phyloP scores from a whole-genome alignment of 1,284 basidiomycete species.

The Sporisorium iseilematis-ciliati region DNA sequence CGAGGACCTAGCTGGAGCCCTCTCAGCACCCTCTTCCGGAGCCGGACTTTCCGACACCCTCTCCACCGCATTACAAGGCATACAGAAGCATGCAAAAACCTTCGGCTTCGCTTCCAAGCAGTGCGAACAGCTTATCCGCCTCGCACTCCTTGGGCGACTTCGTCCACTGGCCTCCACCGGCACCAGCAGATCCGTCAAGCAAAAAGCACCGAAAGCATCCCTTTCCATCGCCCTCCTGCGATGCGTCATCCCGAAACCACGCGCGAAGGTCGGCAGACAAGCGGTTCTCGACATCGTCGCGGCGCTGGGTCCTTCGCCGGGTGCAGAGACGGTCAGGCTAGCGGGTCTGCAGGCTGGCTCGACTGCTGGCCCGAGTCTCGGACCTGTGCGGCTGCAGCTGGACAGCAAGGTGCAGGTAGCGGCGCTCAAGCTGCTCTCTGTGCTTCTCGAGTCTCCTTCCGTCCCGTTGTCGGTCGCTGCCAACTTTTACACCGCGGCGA shows the following conservation, averaged over 20 bases:
- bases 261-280: constrained; percentile 35
- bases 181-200: constrained; percentile 19
- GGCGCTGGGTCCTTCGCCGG: constrained; percentile 35
- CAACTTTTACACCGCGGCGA: constrained; percentile 26
- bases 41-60: constrained; percentile 12
- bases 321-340: constrained; percentile 26
- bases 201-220: constrained; percentile 36
- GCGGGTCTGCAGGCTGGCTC: constrained; percentile 24
- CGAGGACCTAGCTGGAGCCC: constrained; percentile 22
- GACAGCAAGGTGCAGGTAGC: constrained; percentile 49
- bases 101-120: constrained; percentile 42
- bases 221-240: constrained; percentile 36
- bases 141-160: constrained; percentile 37
- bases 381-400: constrained; percentile 33
- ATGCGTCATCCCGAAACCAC: constrained; percentile 32
- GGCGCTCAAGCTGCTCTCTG: constrained; percentile 42
- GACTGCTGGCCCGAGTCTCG: constrained; percentile 21
- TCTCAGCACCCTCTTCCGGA: constrained; percentile 24
- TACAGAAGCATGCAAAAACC: constrained; percentile 32
- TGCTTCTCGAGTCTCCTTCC: constrained; percentile 43
- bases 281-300: constrained; percentile 39
- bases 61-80: constrained; percentile 5
- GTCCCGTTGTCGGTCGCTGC: constrained; percentile 37
- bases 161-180: constrained; percentile 9
- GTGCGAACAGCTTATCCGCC: constrained; percentile 40